A percentile compares a stretch with the other conserved stretches of the same genome.
Conservation (phyloP, 495 filamentous ascomycete genomes). For the Elaphomyces granulatus region DNA sequence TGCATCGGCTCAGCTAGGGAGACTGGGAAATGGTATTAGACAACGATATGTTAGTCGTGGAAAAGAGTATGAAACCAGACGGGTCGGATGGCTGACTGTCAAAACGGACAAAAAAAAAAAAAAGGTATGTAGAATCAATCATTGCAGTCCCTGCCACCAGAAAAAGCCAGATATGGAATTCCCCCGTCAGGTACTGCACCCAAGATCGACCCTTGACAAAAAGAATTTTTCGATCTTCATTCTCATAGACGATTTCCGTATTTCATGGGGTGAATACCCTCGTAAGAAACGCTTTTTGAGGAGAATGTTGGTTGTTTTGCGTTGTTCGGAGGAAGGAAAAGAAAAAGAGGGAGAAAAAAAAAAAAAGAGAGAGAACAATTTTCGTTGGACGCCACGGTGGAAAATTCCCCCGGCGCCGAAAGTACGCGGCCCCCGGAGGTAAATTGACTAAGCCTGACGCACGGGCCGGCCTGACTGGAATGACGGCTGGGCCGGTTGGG, state of each 20-base stretch:
- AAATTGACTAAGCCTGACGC: too few relatives aligned
- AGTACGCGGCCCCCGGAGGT: not conserved
- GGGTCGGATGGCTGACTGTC: too few relatives aligned
- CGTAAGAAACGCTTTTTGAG: constrained; percentile 46
- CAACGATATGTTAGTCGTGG: too few relatives aligned
- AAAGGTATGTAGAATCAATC: constrained; percentile 56
- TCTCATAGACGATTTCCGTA: constrained; percentile 49
- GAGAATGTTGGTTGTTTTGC: constrained; percentile 48
- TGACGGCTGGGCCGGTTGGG: not conserved
- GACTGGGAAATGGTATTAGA: too few relatives aligned
- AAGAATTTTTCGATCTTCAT: constrained; percentile 44
- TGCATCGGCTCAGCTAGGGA: too few relatives aligned
- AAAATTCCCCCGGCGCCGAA: not conserved
- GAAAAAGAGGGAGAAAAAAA: constrained; percentile 18
- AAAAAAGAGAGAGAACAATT: constrained; percentile 5
- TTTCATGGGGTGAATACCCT: constrained; percentile 41
- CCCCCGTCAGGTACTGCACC: constrained; percentile 40
- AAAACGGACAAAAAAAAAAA: too few relatives aligned
- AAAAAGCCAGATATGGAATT: constrained; percentile 6
- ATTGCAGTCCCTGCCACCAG: constrained; percentile 50
- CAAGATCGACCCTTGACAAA: constrained; percentile 43
- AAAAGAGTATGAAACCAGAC: too few relatives aligned
- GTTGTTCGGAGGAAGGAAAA: constrained; percentile 49
- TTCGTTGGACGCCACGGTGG: too few relatives aligned
- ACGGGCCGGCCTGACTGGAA: not conserved